Evolutionary conservation across 176 grass and related monocot species (phyloP).

Genomic region (Oryza glaberrima): DNA sequence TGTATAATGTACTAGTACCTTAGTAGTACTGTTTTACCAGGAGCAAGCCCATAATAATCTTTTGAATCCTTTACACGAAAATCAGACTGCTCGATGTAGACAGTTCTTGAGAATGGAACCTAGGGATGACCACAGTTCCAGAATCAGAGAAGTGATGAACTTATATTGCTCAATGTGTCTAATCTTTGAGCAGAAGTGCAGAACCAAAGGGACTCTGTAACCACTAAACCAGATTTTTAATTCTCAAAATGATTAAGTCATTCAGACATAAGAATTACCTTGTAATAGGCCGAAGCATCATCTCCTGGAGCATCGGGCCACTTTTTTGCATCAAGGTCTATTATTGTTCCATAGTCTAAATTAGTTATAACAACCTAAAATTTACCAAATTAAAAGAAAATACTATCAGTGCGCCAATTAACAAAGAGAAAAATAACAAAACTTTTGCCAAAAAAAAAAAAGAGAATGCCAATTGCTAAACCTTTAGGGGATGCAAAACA

Average conservation of each 20-base stretch:
- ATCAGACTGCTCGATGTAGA: slow-evolving; percentile 90
- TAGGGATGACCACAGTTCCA: slow-evolving; percentile 16
- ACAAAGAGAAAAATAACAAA: neutral
- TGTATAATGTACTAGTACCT: slow-evolving; percentile 51
- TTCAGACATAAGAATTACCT: slow-evolving; percentile 52
- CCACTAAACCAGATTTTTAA: neutral
- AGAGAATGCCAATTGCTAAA: slow-evolving; percentile 25
- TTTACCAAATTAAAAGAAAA: slow-evolving; percentile 12
- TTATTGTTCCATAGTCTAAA: slow-evolving; percentile 70
- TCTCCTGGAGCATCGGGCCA: slow-evolving; percentile 97
- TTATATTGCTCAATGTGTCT: neutral
- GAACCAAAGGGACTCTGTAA: neutral
- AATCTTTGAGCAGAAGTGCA: neutral
- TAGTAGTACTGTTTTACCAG: slow-evolving; percentile 89
- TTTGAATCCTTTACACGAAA: slow-evolving; percentile 93
- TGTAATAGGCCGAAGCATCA: slow-evolving; percentile 78
- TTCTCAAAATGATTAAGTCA: neutral
- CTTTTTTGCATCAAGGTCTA: slow-evolving; percentile 92
- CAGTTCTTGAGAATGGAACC: slow-evolving; percentile 71
- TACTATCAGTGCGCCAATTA: slow-evolving; percentile 16
- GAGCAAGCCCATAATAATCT: slow-evolving; percentile 93
- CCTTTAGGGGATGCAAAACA: slow-evolving; percentile 92
- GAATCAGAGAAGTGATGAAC: neutral
- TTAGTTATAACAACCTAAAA: slow-evolving; percentile 92
- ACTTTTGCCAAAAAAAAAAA: slow-evolving; percentile 22